phyloP scores from a whole-genome alignment of 2,329 filamentous ascomycete species.

The Coleophoma crateriformis region DNA sequence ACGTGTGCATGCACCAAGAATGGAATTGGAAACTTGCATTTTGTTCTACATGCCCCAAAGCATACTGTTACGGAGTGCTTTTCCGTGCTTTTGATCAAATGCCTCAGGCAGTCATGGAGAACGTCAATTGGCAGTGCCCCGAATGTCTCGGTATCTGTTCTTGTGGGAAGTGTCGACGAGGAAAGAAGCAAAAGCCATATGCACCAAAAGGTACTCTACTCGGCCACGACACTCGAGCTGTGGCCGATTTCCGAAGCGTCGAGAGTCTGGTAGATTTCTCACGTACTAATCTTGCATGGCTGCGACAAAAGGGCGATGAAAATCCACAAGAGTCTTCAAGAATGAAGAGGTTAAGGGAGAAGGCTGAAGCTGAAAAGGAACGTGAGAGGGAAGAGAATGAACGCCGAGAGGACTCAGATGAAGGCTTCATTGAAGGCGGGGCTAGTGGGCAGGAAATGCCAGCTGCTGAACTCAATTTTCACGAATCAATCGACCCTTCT shows the following conservation, averaged over 20 bases:
- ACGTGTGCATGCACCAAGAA: constrained; percentile 78
- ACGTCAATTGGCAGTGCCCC: constrained; percentile 81
- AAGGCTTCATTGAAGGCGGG: constrained; percentile 13
- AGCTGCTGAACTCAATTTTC: constrained; percentile 2
- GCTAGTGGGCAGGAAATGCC: background rate
- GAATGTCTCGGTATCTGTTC: constrained; percentile 84
- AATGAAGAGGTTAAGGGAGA: constrained; percentile 26
- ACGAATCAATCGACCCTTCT: background rate
- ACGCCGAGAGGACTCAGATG: constrained; percentile 10
- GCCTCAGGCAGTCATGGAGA: constrained; percentile 76
- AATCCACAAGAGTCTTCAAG: constrained; percentile 33
- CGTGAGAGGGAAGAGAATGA: background rate
- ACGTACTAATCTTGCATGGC: constrained; percentile 80
- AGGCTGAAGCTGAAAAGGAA: constrained; percentile 25
- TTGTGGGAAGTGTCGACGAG: constrained; percentile 66
- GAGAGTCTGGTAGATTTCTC: constrained; percentile 89
- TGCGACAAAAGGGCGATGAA: constrained; percentile 54
- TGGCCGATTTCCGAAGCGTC: constrained; percentile 86
- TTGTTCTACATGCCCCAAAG: constrained; percentile 70
- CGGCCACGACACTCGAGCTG: constrained; percentile 83
- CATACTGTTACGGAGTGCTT: constrained; percentile 89
- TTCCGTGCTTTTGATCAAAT: constrained; percentile 89
- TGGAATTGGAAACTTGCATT: constrained; percentile 79
- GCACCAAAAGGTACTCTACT: constrained; percentile 81
- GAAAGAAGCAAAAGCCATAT: constrained; percentile 70